These are phyloP conservation scores for Dioszegia crocea DNA, from an alignment of 768 basidiomycete species.

Conservation along the genomic window DNA sequence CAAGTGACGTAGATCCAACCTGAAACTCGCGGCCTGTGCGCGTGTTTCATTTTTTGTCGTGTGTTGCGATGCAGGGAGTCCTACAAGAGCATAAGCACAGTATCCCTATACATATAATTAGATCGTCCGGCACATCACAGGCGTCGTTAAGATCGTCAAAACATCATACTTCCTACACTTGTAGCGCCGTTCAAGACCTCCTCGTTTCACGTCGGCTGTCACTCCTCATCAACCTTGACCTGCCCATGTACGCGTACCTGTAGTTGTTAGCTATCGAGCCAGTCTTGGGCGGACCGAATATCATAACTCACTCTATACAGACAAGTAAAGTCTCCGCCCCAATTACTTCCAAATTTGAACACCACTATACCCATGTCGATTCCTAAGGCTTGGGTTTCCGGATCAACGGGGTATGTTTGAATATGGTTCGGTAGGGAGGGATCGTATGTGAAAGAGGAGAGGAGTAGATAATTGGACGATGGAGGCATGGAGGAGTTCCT, in stretches of 20 bases:
- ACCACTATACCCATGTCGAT: conserved; percentile 83
- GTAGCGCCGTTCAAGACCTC: too few species aligned
- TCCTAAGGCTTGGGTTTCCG: conserved; percentile 64
- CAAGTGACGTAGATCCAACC: too few species aligned
- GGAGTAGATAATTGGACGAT: conserved; percentile 54
- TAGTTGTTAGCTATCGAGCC: neutral
- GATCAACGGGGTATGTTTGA: conserved; percentile 73
- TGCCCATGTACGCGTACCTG: conserved; percentile 10
- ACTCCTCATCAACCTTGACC: neutral
- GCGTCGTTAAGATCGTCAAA: neutral
- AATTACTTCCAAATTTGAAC: conserved; percentile 75
- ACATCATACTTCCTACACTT: too few species aligned
- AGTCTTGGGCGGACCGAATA: neutral
- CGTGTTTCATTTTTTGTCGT: too few species aligned
- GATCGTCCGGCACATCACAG: too few species aligned
- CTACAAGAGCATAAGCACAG: too few species aligned
- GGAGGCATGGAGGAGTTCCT: conserved; percentile 4
- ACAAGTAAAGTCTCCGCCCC: conserved; percentile 84
- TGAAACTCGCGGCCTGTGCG: too few species aligned
- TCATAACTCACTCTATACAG: conserved; percentile 55
- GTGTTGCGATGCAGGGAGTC: too few species aligned
- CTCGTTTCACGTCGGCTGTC: too few species aligned
- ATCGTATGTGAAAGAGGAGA: conserved; percentile 68
- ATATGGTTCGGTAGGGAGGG: conserved; percentile 57
- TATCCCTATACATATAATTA: too few species aligned